Base-by-base conservation (phyloP, 176 grass and related monocot genomes). In the Dactylis glomerata region DNA sequence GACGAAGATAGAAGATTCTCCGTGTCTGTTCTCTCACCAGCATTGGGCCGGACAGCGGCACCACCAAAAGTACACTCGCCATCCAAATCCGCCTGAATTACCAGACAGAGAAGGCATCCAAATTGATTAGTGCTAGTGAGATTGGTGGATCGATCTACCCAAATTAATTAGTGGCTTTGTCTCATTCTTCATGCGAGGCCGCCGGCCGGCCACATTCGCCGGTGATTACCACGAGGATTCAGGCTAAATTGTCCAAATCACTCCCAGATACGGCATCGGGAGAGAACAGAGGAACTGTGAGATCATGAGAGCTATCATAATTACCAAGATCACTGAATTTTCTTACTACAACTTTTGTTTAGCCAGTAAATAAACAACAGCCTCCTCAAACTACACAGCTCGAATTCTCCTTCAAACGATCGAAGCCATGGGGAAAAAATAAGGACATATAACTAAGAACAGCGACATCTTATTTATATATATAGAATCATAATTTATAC, bases 401-500 rank as follows among this genome's bases (percentile, higher is more conserved):
- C 75, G 54, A 52, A 84, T 81, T 87, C 50, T 81, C 61, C 34
- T 70, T 90, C 84, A 31, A 73, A 70, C 81, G 44, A 64, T 64
- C 14, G 28, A 70, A 54, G 20, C 73, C 84, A 80, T 19, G 2
- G 50, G 50, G 32, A 12, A 14, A 1, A 13, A 66, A 0, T 12
- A 58, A 83, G 82, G 46, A 86, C 84, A 59, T 50, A 68, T 67
- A 42, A 80, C 5, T 10, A 51, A 83, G 1, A 59, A 30, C 46
- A 40, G 31, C 80, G 57, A 37, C 57, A 32, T 75, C 80, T 87
- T 87, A 87, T 87, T 90, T 90, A 83, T 86, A 78, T 69, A 26
- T 64, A 20, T 24, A n/a, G 32, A 81, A 75, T 37, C 83, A 75
- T 83, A 75, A 83, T 90, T 90, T 90, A 82, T 89, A 87, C 88